Percentiles rank a stretch among this genome's conserved stretches.
Evolutionary conservation across 2,329 filamentous ascomycete species (phyloP).

Genomic region (Ceratocystis harringtonii): DNA sequence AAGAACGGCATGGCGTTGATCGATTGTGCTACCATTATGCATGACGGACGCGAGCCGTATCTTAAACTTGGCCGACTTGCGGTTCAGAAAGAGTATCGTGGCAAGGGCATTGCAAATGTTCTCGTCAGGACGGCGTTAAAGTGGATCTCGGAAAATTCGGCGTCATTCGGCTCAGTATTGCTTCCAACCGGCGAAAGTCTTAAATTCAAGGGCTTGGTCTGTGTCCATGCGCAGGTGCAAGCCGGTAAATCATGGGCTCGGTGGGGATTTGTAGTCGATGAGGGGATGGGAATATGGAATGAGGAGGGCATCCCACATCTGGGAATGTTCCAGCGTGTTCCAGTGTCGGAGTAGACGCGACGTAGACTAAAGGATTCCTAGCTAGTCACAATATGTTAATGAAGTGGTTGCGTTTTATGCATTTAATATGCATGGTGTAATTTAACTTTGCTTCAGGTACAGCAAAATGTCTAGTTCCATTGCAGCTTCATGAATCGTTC

Average conservation of each 20-base stretch:
- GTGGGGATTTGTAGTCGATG: constrained; percentile 61
- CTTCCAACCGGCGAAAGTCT: constrained; percentile 28
- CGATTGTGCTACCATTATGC: constrained; percentile 36
- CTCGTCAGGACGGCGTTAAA: constrained; percentile 51
- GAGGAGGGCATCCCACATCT: constrained; percentile 78
- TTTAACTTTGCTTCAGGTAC: background rate
- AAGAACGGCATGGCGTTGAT: constrained; percentile 16
- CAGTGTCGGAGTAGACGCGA: constrained; percentile 20
- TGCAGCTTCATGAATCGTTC: constrained; percentile 31
- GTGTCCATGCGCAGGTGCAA: constrained; percentile 62
- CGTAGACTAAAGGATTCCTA: background rate
- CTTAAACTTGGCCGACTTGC: constrained; percentile 70
- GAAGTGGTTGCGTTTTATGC: background rate
- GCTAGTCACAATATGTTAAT: too few relatives aligned
- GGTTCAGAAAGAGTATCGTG: constrained; percentile 49
- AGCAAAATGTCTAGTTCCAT: constrained; percentile 10
- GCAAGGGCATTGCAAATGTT: constrained; percentile 46
- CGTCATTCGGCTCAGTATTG: constrained; percentile 28
- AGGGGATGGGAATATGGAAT: constrained; percentile 58
- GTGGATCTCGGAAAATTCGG: constrained; percentile 51
- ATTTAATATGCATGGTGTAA: background rate
- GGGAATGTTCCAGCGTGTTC: constrained; percentile 55
- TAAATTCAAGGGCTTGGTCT: constrained; percentile 52
- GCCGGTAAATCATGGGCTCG: constrained; percentile 51
- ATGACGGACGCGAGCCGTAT: constrained; percentile 56